Conservation (phyloP, 768 basidiomycete species). For the Leucosporidium yakuticum region DNA sequence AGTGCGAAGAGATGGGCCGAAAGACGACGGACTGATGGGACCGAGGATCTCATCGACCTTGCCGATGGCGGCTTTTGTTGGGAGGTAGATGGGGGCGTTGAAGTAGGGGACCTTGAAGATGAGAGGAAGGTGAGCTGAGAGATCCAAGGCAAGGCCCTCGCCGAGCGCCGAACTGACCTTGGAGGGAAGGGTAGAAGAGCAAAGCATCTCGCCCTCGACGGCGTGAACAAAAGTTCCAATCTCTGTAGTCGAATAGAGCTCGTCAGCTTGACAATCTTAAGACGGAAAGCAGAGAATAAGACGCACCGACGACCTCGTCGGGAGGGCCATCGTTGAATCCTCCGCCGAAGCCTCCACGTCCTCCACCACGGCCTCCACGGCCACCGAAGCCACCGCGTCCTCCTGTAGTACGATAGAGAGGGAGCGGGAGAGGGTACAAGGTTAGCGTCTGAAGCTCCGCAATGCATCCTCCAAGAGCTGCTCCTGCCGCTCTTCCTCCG, state of each 20-base stretch:
- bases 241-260: conserved; percentile 18
- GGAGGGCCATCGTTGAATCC: conserved; percentile 46
- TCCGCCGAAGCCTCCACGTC: conserved; percentile 44
- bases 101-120: conserved; percentile 68
- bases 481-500: neutral
- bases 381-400: conserved; percentile 34
- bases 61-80: conserved; percentile 91
- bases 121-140: neutral
- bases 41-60: conserved; percentile 99
- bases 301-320: conserved; percentile 48
- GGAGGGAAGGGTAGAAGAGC: conserved; percentile 71
- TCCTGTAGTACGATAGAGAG: conserved; percentile 1
- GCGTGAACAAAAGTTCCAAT: conserved; percentile 70
- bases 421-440: neutral
- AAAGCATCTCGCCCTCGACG: conserved; percentile 98
- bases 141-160: too few relatives aligned
- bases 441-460: too few relatives aligned
- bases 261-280: neutral
- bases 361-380: conserved; percentile 40
- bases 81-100: conserved; percentile 95
- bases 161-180: conserved; percentile 50
- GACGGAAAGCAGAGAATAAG: neutral
- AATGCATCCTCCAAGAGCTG: neutral
- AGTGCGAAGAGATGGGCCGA: neutral
- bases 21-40: conserved; percentile 63